A percentile compares a stretch with the other conserved stretches of the same genome.
These are phyloP conservation scores for Suillus plorans DNA, from an alignment of 768 basidiomycete genomes.

Conservation along the genomic window DNA sequence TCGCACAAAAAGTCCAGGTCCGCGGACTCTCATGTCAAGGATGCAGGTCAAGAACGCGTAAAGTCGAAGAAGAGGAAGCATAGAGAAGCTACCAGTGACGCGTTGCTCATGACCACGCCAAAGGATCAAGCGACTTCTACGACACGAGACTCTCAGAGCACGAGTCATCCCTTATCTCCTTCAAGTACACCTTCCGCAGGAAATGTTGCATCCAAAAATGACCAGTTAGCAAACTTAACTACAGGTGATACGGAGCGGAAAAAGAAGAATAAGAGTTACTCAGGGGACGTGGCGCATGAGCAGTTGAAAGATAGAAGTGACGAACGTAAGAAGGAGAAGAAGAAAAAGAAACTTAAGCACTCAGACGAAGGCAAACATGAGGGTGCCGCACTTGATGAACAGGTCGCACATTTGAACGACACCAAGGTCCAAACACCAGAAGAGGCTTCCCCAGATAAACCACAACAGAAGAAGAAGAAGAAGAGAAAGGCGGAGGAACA, in stretches of 20 bases:
- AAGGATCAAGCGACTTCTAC: not conserved
- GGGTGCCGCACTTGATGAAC: not conserved
- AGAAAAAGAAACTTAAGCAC: conserved; percentile 9
- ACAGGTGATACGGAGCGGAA: not conserved
- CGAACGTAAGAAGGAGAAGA: conserved; percentile 8
- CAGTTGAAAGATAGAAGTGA: not conserved
- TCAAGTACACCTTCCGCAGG: not conserved
- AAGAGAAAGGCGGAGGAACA: conserved; percentile 5
- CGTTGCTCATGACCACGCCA: not conserved
- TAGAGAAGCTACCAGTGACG: not conserved
- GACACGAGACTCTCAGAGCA: not conserved
- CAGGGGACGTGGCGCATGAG: conserved; percentile 5
- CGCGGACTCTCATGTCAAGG: not conserved
- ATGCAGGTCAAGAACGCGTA: not conserved
- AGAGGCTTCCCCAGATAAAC: not conserved
- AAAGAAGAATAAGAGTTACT: conserved; percentile 17
- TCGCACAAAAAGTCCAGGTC: conserved; percentile 7
- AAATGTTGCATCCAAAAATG: not conserved
- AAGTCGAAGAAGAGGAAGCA: not conserved
- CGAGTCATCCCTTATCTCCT: not conserved
- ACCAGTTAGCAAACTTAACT: not conserved
- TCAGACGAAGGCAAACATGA: conserved; percentile 4
- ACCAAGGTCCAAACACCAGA: not conserved
- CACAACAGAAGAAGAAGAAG: conserved; percentile 2
- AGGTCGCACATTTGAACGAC: not conserved